Percentiles rank a stretch among this genome's conserved stretches.
Evolutionary conservation across 371 early-diverging fungal genomes (phyloP).

Genomic region (Gilbertella persicaria): DNA sequence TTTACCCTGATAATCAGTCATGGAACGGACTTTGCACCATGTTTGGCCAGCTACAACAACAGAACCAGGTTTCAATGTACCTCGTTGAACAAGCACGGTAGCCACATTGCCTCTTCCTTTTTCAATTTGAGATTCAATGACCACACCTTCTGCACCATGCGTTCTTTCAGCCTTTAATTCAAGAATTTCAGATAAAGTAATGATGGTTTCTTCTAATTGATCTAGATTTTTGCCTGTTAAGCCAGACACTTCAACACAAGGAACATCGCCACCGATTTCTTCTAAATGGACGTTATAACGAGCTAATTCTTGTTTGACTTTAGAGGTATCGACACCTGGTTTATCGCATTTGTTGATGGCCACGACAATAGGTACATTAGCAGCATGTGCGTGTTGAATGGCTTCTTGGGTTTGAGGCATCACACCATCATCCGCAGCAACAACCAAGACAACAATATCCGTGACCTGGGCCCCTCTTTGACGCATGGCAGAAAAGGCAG

Average conservation of each 20-base stretch:
- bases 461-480: constrained; percentile 90
- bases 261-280: constrained; percentile 94
- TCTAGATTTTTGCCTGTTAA: constrained; percentile 86
- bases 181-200: constrained; percentile 83
- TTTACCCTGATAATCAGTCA: constrained; percentile 80
- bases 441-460: constrained; percentile 94
- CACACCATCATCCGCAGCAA: constrained; percentile 97
- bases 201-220: constrained; percentile 85
- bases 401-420: constrained; percentile 98
- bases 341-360: constrained; percentile 98
- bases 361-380: constrained; percentile 91
- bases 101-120: constrained; percentile 87
- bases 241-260: constrained; percentile 87
- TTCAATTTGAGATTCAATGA: constrained; percentile 88
- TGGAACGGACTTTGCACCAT: constrained; percentile 87
- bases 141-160: constrained; percentile 74
- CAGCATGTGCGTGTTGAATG: constrained; percentile 86
- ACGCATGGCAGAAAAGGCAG: constrained; percentile 95
- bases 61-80: constrained; percentile 78
- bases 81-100: constrained; percentile 84
- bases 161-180: constrained; percentile 82
- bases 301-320: constrained; percentile 79
- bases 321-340: constrained; percentile 71
- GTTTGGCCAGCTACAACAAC: constrained; percentile 82
- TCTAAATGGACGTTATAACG: constrained; percentile 84